Evolutionary conservation across 495 filamentous ascomycete genomes (phyloP).

Genomic region (Penicillium verhagenii): DNA sequence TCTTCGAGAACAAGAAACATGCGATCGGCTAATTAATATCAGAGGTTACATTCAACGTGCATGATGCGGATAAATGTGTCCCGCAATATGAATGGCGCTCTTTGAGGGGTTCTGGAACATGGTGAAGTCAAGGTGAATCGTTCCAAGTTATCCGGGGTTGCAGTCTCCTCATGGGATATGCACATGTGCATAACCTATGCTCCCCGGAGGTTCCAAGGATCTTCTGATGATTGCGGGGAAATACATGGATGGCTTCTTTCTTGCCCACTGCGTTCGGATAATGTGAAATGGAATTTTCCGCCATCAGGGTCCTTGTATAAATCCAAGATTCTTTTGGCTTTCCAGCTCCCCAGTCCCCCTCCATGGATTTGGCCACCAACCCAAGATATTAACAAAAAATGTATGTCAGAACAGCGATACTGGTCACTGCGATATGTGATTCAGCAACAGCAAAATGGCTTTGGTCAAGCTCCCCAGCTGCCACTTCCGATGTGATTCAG

Average conservation of each 20-base stretch:
- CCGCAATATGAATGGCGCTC: neutral
- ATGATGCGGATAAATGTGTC: neutral
- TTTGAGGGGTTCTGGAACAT: neutral
- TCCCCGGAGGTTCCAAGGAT: too few species aligned
- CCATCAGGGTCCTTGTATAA: neutral
- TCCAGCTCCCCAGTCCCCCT: neutral
- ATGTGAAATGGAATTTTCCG: neutral
- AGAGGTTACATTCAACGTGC: neutral
- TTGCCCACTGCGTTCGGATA: neutral
- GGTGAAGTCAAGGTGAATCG: neutral
- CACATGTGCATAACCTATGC: too few species aligned
- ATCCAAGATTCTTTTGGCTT: neutral
- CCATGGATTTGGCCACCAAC: neutral
- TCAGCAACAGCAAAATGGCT: constrained; percentile 4
- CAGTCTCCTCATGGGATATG: too few species aligned
- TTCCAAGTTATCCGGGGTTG: too few species aligned
- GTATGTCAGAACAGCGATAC: neutral
- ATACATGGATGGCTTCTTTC: too few species aligned
- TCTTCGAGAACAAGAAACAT: too few species aligned
- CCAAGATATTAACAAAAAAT: neutral
- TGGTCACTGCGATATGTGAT: neutral
- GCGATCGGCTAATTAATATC: neutral
- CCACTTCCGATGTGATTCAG: constrained; percentile 20
- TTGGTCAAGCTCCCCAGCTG: constrained; percentile 25
- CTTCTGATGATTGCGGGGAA: neutral